Base-by-base conservation (phyloP, 306 rosid species). In the Glycine soja region DNA sequence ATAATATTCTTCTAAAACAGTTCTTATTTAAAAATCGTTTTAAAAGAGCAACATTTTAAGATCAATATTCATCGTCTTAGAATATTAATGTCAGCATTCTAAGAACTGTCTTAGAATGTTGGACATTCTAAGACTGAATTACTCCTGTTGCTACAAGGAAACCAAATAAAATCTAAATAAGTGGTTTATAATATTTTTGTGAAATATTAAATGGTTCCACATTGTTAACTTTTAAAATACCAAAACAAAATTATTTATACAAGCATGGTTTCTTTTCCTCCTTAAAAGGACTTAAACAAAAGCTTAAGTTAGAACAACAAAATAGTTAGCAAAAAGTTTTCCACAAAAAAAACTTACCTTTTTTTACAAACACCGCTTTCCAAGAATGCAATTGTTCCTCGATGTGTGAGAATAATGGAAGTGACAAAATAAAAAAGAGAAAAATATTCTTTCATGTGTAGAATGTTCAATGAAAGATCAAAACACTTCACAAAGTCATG, bases 311-410 rank as follows among this genome's bases (percentile, higher is more conserved):
- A 54, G 13, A 58, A 69, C 5, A 30, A 30, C 38, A 61, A 18
- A 70, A 42, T 10, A 42, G 13, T 46, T 19, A 3, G 7, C 50
- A 77, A 38, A 50, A 85, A 57, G 50, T 18, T 15, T 13, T 16
- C 6, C 10, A 9, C 11, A 64, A 34, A 43, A 38, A 47, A 56
- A 88, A n/a, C 93, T 83, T 78, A 88, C 95, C n/a, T 18, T 83
- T 70, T 14, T 11, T 80, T 62, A 73, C 95, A 91, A 12, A 1
- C 4, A 53, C 19, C 2, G 70, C 16, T 73, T 77, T 70, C 18
- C 85, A 87, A 80, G 82, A 94, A 93, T 7, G 92, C 48, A 80
- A 66, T 87, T n/a, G 7, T 57, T 82, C 85, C 86, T 65, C 91
- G n/a, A n/a, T n/a, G n/a, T 88, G 87, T 68, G 24, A 84, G 34